A percentile compares a stretch with the other conserved stretches of the same genome.
phyloP scores from a whole-genome alignment of 495 filamentous ascomycete species.

The Tetracladium setigerum region DNA sequence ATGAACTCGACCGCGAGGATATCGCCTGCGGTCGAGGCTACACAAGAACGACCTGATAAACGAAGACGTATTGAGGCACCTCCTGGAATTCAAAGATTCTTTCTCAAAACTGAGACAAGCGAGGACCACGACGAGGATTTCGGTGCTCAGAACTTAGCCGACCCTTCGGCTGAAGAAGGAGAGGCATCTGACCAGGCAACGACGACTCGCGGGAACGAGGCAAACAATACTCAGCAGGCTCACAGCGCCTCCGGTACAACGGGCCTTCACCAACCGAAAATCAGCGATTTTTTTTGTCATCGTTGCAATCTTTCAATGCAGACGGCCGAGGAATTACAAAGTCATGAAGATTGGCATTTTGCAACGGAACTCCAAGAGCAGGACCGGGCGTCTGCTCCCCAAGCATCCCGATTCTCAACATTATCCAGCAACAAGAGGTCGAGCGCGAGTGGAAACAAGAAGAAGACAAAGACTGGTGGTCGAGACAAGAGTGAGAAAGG shows the following conservation, averaged over 20 bases:
- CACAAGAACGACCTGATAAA: slow-evolving; percentile 37
- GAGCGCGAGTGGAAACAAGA: slow-evolving; percentile 13
- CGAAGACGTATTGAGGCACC: slow-evolving; percentile 38
- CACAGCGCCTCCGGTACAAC: slow-evolving; percentile 5
- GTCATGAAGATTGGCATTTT: slow-evolving; percentile 95
- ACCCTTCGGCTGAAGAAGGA: slow-evolving; percentile 16
- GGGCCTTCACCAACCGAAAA: slow-evolving; percentile 27
- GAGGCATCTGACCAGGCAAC: slow-evolving; percentile 20
- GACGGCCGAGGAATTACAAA: slow-evolving; percentile 49
- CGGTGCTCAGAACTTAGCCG: slow-evolving; percentile 15
- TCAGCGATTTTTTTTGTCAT: slow-evolving; percentile 43
- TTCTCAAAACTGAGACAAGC: slow-evolving; percentile 26
- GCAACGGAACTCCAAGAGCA: slow-evolving; percentile 75
- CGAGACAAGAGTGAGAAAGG: slow-evolving; percentile 60
- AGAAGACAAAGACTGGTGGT: slow-evolving; percentile 10
- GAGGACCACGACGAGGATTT: slow-evolving; percentile 17
- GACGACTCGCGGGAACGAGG: slow-evolving; percentile 26
- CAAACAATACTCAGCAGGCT: slow-evolving; percentile 4
- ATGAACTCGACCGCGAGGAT: slow-evolving; percentile 25
- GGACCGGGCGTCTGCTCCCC: slow-evolving; percentile 28
- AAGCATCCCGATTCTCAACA: background rate
- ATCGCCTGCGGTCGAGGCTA: background rate
- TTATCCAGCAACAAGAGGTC: slow-evolving; percentile 23
- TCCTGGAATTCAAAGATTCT: slow-evolving; percentile 51
- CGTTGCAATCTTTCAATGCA: slow-evolving; percentile 55